A percentile compares a stretch with the other conserved stretches of the same genome.
Conservation (phyloP, 2,329 filamentous ascomycete genomes). For the Didymella exigua region DNA sequence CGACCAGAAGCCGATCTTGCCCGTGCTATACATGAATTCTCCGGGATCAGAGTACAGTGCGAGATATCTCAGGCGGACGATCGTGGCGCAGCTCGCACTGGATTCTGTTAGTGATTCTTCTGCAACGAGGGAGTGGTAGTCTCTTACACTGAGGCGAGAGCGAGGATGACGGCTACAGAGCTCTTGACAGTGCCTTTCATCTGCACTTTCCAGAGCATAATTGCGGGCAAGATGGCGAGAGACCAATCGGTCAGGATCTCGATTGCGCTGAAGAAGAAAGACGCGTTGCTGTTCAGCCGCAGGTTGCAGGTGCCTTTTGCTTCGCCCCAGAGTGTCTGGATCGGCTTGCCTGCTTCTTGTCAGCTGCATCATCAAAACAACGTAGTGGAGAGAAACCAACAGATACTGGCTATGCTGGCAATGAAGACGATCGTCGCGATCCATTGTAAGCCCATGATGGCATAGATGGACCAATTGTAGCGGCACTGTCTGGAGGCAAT, state of each 20-base stretch:
- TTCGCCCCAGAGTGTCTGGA: constrained; percentile 29
- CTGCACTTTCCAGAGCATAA: constrained; percentile 32
- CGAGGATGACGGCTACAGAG: constrained; percentile 50
- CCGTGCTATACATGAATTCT: constrained; percentile 51
- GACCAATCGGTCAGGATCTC: constrained; percentile 29
- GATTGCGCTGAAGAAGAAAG: constrained; percentile 29
- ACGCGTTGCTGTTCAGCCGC: constrained; percentile 28
- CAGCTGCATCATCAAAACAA: neutral
- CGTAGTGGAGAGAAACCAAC: constrained; percentile 6
- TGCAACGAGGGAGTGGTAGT: constrained; percentile 2
- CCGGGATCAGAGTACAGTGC: constrained; percentile 48
- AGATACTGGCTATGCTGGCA: constrained; percentile 29
- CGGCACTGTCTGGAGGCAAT: constrained; percentile 20
- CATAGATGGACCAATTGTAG: constrained; percentile 19
- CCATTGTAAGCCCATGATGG: constrained; percentile 20
- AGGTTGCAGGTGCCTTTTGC: constrained; percentile 28
- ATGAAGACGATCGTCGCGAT: constrained; percentile 26
- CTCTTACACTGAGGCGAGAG: constrained; percentile 50
- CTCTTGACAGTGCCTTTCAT: constrained; percentile 48
- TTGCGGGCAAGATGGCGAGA: constrained; percentile 26
- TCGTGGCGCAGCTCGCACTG: constrained; percentile 46
- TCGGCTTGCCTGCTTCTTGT: constrained; percentile 21
- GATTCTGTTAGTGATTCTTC: neutral
- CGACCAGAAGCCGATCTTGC: constrained; percentile 54
- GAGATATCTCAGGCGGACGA: constrained; percentile 53